Conservation (phyloP, 129 eudicot species). For the Scalesia atractyloides region DNA sequence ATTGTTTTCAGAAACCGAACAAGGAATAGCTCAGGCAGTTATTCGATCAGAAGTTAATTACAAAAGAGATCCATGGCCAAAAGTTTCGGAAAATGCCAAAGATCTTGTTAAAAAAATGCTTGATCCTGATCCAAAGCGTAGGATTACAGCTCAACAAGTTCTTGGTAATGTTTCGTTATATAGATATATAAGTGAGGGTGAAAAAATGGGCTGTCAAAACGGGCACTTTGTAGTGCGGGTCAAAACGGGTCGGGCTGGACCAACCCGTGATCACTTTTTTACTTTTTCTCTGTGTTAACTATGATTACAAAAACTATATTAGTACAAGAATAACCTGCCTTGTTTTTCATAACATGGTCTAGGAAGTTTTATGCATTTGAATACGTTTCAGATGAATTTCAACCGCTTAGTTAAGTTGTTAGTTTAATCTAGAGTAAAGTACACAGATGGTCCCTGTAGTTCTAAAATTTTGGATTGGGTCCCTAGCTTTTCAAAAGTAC, state of each 20-base stretch:
- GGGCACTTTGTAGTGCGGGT: background rate
- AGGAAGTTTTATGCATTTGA: conserved; percentile 11
- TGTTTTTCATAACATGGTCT: background rate
- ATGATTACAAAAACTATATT: background rate
- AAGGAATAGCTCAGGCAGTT: conserved; percentile 93
- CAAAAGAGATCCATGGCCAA: conserved; percentile 95
- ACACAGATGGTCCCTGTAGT: no score
- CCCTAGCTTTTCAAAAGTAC: no score
- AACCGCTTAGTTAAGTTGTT: background rate
- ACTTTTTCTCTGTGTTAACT: background rate
- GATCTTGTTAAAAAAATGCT: conserved; percentile 97
- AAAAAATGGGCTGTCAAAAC: background rate
- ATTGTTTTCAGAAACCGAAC: conserved; percentile 64
- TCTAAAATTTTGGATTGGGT: no score
- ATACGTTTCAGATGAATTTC: background rate
- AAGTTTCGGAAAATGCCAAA: conserved; percentile 89
- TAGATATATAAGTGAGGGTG: background rate
- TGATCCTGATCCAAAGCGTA: conserved; percentile 71
- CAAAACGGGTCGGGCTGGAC: conserved; percentile 1
- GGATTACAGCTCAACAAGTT: conserved; percentile 89
- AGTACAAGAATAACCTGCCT: background rate
- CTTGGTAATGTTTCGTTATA: conserved; percentile 52
- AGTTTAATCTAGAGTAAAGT: no score
- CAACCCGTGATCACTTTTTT: background rate
- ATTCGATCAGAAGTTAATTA: conserved; percentile 61